Evolutionary conservation across 257 asterid species (phyloP).

Genomic region (Orobanche coerulescens): DNA sequence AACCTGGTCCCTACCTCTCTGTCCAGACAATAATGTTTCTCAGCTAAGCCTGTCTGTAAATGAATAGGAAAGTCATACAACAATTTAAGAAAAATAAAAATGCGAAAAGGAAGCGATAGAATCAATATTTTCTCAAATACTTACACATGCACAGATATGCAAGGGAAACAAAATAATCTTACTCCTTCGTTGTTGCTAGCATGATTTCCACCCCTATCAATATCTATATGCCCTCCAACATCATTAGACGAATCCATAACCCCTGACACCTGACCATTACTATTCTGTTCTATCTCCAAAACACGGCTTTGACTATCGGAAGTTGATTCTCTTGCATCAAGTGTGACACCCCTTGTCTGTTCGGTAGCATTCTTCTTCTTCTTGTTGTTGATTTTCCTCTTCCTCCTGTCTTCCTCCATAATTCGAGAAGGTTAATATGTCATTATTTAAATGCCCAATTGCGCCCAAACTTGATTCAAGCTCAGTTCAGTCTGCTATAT

Average conservation of each 20-base stretch:
- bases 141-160: neutral
- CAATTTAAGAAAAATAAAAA: neutral
- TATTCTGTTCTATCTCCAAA: slow-evolving; percentile 18
- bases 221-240: slow-evolving; percentile 13
- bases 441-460: neutral
- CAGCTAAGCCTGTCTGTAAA: slow-evolving; percentile 30
- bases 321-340: slow-evolving; percentile 31
- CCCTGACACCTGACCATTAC: slow-evolving; percentile 16
- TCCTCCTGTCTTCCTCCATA: slow-evolving; percentile 59
- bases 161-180: no score
- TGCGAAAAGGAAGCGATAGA: neutral
- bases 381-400: slow-evolving; percentile 51
- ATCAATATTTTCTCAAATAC: slow-evolving; percentile 6
- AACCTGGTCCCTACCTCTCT: slow-evolving; percentile 36
- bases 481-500: no score
- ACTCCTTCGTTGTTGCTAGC: no score
- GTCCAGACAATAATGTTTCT: slow-evolving; percentile 31
- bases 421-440: slow-evolving; percentile 16
- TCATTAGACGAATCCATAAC: slow-evolving; percentile 15
- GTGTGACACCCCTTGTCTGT: slow-evolving; percentile 30
- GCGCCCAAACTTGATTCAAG: slow-evolving; percentile 2
- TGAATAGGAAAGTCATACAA: slow-evolving; percentile 5
- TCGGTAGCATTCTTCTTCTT: slow-evolving; percentile 53
- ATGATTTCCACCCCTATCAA: no score
- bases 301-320: no score